These are phyloP conservation scores for Mortierella sp. DNA, from an alignment of 371 early-diverging fungal species.

Conservation along the genomic window DNA sequence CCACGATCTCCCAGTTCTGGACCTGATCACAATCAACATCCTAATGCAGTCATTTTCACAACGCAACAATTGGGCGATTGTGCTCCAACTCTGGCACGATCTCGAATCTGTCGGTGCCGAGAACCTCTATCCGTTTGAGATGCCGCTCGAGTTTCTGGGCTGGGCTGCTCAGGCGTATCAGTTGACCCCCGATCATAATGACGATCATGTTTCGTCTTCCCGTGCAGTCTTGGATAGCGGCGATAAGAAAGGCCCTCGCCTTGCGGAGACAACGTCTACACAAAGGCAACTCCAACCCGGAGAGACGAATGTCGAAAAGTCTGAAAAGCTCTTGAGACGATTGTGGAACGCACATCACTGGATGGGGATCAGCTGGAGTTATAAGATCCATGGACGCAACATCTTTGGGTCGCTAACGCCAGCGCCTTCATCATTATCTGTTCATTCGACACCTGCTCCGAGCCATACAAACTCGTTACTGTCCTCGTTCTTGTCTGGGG, in stretches of 20 bases:
- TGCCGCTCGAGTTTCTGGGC: constrained; percentile 42
- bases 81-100: constrained; percentile 42
- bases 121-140: constrained; percentile 31
- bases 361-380: constrained; percentile 38
- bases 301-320: constrained; percentile 18
- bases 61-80: constrained; percentile 43
- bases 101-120: constrained; percentile 37
- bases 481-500: constrained; percentile 4
- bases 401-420: constrained; percentile 26
- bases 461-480: neutral
- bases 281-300: neutral
- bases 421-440: neutral
- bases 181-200: constrained; percentile 7
- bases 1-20: constrained; percentile 23
- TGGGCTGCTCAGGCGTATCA: constrained; percentile 43
- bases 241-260: neutral
- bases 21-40: constrained; percentile 29
- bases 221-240: neutral
- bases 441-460: neutral
- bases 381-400: constrained; percentile 38
- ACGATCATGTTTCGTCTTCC: neutral
- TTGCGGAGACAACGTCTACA: neutral
- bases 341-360: constrained; percentile 27
- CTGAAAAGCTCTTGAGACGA: constrained; percentile 23
- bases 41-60: constrained; percentile 36